These are phyloP conservation scores for Pythium volutum DNA, from an alignment of 352 stramenopile genomes.

Conservation along the genomic window DNA sequence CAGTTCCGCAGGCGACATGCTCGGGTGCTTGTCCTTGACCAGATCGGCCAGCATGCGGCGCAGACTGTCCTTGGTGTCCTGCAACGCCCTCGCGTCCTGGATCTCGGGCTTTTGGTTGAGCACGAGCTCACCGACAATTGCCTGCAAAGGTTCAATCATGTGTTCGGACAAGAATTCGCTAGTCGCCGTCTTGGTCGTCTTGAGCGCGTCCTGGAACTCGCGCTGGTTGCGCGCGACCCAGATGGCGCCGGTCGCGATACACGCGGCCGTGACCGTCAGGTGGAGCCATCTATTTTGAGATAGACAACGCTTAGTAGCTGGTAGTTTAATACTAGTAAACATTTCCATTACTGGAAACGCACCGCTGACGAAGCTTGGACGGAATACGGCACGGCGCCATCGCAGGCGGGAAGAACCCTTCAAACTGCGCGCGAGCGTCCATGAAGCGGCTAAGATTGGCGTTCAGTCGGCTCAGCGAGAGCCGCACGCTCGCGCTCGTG, in stretches of 20 bases:
- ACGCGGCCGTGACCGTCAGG: conserved; percentile 49
- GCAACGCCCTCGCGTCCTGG: conserved; percentile 67
- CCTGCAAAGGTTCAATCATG: conserved; percentile 75
- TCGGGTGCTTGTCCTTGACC: conserved; percentile 69
- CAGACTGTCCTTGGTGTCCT: conserved; percentile 79
- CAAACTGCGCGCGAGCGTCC: conserved; percentile 45
- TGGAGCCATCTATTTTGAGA: conserved; percentile 49
- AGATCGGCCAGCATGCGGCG: conserved; percentile 82
- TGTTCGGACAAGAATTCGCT: conserved; percentile 78
- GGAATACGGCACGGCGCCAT: conserved; percentile 61
- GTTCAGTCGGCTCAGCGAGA: conserved; percentile 45
- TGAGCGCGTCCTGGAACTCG: conserved; percentile 52
- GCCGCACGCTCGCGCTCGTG: conserved; percentile 23
- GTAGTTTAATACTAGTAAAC: too few relatives aligned
- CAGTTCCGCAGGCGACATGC: conserved; percentile 29
- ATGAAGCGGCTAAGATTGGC: conserved; percentile 48
- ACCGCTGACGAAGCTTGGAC: conserved; percentile 67
- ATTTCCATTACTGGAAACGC: neutral
- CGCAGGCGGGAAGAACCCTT: conserved; percentile 43
- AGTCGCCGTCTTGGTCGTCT: conserved; percentile 35
- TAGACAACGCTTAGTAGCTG: too few relatives aligned
- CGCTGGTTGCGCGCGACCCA: conserved; percentile 69
- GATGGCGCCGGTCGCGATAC: conserved; percentile 47
- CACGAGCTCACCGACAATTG: conserved; percentile 77
- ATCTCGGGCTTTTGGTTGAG: conserved; percentile 84